Conservation (phyloP, 2,329 filamentous ascomycete species). For the Talaromyces atroroseus region DNA sequence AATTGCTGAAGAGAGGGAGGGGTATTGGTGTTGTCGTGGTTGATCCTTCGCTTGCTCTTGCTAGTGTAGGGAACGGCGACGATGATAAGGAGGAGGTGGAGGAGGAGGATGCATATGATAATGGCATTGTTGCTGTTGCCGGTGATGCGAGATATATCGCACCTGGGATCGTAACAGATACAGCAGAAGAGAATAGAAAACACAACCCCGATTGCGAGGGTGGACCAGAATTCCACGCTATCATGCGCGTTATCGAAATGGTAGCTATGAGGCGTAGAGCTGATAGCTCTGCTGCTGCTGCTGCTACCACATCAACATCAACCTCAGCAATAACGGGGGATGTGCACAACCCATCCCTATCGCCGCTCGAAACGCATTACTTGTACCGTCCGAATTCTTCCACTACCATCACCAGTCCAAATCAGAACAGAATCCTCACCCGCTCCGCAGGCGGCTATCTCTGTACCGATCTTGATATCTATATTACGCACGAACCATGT, state of each 20-base stretch:
- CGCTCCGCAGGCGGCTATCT: slow-evolving; percentile 81
- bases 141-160: slow-evolving; percentile 38
- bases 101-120: slow-evolving; percentile 25
- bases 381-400: slow-evolving; percentile 35
- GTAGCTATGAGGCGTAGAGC: slow-evolving; percentile 37
- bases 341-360: slow-evolving; percentile 35
- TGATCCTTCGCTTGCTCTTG: slow-evolving; percentile 21
- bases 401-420: slow-evolving; percentile 12
- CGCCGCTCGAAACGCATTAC: slow-evolving; percentile 30
- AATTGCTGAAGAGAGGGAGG: slow-evolving; percentile 32
- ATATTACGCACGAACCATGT: slow-evolving; percentile 92
- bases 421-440: slow-evolving; percentile 53
- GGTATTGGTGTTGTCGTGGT: slow-evolving; percentile 42
- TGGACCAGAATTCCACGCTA: slow-evolving; percentile 41
- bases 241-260: slow-evolving; percentile 42
- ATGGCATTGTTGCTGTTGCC: slow-evolving; percentile 39
- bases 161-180: slow-evolving; percentile 1
- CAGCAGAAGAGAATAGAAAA: not conserved
- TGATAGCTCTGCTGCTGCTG: too few species aligned
- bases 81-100: slow-evolving; percentile 20
- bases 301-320: too few species aligned
- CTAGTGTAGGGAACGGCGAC: slow-evolving; percentile 28
- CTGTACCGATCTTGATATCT: slow-evolving; percentile 88
- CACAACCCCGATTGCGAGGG: slow-evolving; percentile 36
- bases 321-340: not conserved